Conservation (phyloP, 1,284 basidiomycete species). For the Rhodotorula sp. region DNA sequence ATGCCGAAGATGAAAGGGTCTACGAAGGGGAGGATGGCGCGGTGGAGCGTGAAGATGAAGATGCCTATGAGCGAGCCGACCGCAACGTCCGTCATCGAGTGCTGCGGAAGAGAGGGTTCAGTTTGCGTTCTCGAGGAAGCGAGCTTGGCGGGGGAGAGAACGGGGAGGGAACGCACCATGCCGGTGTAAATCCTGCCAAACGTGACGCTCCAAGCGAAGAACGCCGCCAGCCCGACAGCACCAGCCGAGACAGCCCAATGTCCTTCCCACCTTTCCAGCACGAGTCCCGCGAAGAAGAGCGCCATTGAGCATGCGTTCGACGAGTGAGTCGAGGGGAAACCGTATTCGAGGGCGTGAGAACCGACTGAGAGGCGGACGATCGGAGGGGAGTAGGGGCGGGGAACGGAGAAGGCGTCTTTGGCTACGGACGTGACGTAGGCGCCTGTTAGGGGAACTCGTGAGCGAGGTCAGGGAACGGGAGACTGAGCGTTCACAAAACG, state of each 20-base stretch:
- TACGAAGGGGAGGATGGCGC: slow-evolving; percentile 2
- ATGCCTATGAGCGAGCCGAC: slow-evolving; percentile 47
- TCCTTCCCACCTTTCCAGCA: slow-evolving; percentile 10
- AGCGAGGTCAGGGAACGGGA: neutral
- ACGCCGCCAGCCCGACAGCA: slow-evolving; percentile 27
- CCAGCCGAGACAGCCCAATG: slow-evolving; percentile 4
- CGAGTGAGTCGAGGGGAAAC: slow-evolving; percentile 94
- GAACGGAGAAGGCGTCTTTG: slow-evolving; percentile 79
- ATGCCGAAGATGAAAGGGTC: slow-evolving; percentile 6
- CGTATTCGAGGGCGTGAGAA: slow-evolving; percentile 64
- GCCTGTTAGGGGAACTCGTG: neutral
- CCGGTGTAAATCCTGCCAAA: slow-evolving; percentile 76
- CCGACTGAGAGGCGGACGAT: slow-evolving; percentile 67
- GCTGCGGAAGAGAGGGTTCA: slow-evolving; percentile 22
- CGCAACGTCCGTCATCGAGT: slow-evolving; percentile 49
- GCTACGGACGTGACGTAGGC: slow-evolving; percentile 44
- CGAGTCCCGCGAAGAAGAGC: slow-evolving; percentile 24
- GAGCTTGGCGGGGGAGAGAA: neutral
- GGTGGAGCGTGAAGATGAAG: slow-evolving; percentile 17
- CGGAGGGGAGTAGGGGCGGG: slow-evolving; percentile 85
- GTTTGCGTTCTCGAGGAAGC: too few species aligned
- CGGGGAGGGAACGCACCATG: slow-evolving; percentile 55
- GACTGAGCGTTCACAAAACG: neutral
- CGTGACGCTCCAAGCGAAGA: slow-evolving; percentile 76
- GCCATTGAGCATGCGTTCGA: slow-evolving; percentile 53